These are phyloP conservation scores for Paspalum notatum DNA, from an alignment of 176 grass and related monocot species.

Conservation along the genomic window DNA sequence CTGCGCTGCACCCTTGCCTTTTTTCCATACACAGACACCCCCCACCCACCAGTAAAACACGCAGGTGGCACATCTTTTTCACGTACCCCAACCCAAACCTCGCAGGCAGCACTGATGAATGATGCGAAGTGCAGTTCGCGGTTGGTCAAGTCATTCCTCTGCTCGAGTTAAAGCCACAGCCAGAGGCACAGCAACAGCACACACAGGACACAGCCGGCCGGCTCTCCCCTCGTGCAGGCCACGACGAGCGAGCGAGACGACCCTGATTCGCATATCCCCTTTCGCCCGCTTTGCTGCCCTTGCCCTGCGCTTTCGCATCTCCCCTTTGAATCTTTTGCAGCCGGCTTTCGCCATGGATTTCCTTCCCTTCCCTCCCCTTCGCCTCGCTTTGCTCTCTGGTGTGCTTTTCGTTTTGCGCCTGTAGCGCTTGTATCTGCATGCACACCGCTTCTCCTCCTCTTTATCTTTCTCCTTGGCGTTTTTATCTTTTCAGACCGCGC, in stretches of 20 bases:
- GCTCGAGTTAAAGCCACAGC: slow-evolving; percentile 32
- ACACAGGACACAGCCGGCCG: not conserved
- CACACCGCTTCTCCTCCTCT: not conserved
- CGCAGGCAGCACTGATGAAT: not conserved
- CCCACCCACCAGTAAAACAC: slow-evolving; percentile 10
- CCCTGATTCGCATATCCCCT: slow-evolving; percentile 46
- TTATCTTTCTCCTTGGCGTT: slow-evolving; percentile 46
- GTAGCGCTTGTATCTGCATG: not conserved
- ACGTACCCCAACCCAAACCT: slow-evolving; percentile 4
- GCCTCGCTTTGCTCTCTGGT: slow-evolving; percentile 35
- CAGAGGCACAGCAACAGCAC: not conserved
- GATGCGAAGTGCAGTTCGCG: slow-evolving; percentile 8
- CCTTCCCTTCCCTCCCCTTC: not conserved
- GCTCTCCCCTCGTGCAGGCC: slow-evolving; percentile 43
- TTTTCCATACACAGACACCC: not conserved
- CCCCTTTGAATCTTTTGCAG: slow-evolving; percentile 44
- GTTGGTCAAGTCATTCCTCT: slow-evolving; percentile 23
- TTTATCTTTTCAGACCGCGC: slow-evolving; percentile 16
- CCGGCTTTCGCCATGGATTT: slow-evolving; percentile 47
- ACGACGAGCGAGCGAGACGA: not conserved
- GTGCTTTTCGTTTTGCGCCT: slow-evolving; percentile 15
- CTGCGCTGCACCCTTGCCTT: too few relatives aligned
- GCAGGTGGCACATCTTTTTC: slow-evolving; percentile 6
- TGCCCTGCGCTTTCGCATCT: slow-evolving; percentile 26
- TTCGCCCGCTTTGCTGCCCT: slow-evolving; percentile 36